Evolutionary conservation across 345 rosid genomes (phyloP).

Genomic region (Populus alba): DNA sequence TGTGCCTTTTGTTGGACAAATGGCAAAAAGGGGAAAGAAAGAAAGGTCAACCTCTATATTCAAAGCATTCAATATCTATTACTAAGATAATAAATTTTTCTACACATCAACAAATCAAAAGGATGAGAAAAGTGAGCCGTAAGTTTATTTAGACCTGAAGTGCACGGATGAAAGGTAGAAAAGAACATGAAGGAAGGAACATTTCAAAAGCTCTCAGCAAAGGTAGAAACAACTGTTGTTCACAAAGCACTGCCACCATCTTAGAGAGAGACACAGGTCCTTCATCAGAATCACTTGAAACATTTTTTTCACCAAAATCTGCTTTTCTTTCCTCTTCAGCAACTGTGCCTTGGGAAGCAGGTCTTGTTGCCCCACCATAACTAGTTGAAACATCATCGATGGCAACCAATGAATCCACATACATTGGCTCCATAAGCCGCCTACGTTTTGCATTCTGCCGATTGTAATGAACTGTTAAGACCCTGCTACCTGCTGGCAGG

Average conservation of each 20-base stretch:
- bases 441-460: conserved; percentile 84
- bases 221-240: conserved; percentile 84
- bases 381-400: conserved; percentile 33
- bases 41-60: conserved; percentile 1
- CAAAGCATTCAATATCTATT: neutral
- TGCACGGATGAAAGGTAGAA: conserved; percentile 87
- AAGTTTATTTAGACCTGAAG: conserved; percentile 71
- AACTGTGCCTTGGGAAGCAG: conserved; percentile 33
- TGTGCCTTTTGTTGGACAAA: neutral
- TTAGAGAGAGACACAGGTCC: conserved; percentile 68
- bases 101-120: conserved; percentile 5
- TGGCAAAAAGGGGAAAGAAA: conserved; percentile 1
- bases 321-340: conserved; percentile 47
- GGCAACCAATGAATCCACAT: conserved; percentile 40
- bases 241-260: conserved; percentile 98
- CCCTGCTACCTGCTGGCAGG: conserved; percentile 50
- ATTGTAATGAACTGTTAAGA: conserved; percentile 73
- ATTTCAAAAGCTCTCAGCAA: conserved; percentile 92
- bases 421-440: conserved; percentile 58
- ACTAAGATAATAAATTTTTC: conserved; percentile 1
- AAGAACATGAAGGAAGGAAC: conserved; percentile 94
- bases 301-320: conserved; percentile 37
- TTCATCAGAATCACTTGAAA: conserved; percentile 50
- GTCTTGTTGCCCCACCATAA: conserved; percentile 26
- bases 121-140: conserved; percentile 3